phyloP scores from a whole-genome alignment of 306 rosid species.

The Fagus crenata region DNA sequence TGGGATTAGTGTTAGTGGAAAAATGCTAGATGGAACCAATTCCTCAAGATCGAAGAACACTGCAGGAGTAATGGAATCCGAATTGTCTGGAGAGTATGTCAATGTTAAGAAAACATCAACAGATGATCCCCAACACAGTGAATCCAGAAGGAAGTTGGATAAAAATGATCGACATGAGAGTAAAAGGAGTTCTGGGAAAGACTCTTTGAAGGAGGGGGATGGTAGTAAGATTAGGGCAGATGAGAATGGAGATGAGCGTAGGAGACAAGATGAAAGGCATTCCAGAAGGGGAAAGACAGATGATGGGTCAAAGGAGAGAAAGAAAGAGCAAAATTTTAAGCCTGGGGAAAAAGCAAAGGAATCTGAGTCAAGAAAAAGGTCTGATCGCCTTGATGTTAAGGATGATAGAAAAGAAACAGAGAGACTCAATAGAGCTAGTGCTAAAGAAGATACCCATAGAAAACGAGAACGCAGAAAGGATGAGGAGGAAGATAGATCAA shows the following conservation, averaged over 20 bases:
- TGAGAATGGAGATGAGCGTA: conserved; percentile 56
- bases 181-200: conserved; percentile 49
- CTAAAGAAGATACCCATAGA: conserved; percentile 52
- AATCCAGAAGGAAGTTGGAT: conserved; percentile 48
- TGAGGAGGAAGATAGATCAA: conserved; percentile 66
- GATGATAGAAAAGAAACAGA: conserved; percentile 69
- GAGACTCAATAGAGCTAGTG: conserved; percentile 47
- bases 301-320: conserved; percentile 58
- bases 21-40: conserved; percentile 38
- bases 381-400: conserved; percentile 54
- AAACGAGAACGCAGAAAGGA: conserved; percentile 65
- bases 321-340: conserved; percentile 51
- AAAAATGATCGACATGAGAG: conserved; percentile 44
- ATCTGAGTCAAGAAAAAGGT: conserved; percentile 68
- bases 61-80: conserved; percentile 40
- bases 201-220: conserved; percentile 48
- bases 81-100: conserved; percentile 39
- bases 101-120: conserved; percentile 30
- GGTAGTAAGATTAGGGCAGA: conserved; percentile 52
- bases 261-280: conserved; percentile 61
- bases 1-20: conserved; percentile 41
- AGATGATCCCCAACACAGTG: conserved; percentile 47
- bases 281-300: conserved; percentile 58
- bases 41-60: conserved; percentile 43
- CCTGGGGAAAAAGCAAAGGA: conserved; percentile 59